Evolutionary conservation across 306 rosid species (phyloP), one percentile per base, ranked within the genome.

Genomic region (Begonia masoniana): DNA sequence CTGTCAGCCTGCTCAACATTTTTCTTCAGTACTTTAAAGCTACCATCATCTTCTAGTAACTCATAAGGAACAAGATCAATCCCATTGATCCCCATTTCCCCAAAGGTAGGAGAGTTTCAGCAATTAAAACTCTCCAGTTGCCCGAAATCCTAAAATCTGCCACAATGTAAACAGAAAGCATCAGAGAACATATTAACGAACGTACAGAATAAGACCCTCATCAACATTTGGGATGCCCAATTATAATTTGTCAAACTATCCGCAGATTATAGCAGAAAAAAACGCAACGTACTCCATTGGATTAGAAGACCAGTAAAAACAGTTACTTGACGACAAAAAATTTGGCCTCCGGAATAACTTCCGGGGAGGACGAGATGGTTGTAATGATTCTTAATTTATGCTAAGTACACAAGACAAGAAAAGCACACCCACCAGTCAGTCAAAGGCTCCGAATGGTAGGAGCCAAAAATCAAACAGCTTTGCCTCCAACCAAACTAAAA

Each of bases 41-140:
- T 58, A 55, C 50, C 49, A 49, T 67, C 61, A 26, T 42, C 68
- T 41, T 74, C 80, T 60, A 43, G 70, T 41, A 50, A 52, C 36
- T 59, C 43, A 41, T 65, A 41, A 43, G 59, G 23, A 7, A 67
- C 56, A 48, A 60, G 64, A 47, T 67, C 68, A 55, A 56, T 59
- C 55, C 73, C 85, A 68, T 79, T 54, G 63, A 76, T 70, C 47
- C 74, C 71, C 78, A 71, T 76, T 51, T 14, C 46, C 9, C 62
- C 50, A 7, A 21, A 9, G 48, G 13, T 1, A 45, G 49, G 15
- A 31, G 39, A 3, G 15, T n/a, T n/a, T 10, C 15, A 11, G 13
- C 49, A 45, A 45, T n/a, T 4, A 12, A 10, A 45, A 10, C 4
- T 3, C 49, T n/a, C 49, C 49, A 6, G 15, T 31, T 31, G 39